Base-by-base conservation (phyloP, 768 basidiomycete species). In the Gloeopeniophorella convolvens region DNA sequence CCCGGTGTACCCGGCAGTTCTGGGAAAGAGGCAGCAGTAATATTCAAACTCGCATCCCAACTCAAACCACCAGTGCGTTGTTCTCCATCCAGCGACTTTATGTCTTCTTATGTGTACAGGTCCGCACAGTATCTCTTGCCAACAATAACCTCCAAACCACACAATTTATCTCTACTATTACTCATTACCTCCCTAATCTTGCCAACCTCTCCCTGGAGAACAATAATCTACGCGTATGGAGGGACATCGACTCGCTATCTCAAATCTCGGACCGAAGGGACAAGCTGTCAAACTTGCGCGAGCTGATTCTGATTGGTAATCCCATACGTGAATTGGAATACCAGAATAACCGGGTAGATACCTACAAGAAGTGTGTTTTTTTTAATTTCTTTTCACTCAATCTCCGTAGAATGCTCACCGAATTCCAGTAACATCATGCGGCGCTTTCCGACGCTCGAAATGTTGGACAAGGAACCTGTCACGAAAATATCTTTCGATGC, bases 1-100 rank as follows among this genome's bases (percentile, higher is more conserved):
- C 91, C 90, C 3, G 89, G 89, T 6, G 70, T 70, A 21, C 73
- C 76, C 26, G 79, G 83, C 9, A 80, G 85, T 27, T 72, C 77
- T 21, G 62, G 67, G 18, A 78, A 73, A 52, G 85, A 89, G 59
- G 82, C 85, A 0, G 78, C 84, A 5, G 91, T 94, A 9, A 82
- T 97, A 37, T 93, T 93, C 73, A 93, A 93, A 66, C 72, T 94
- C 10, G 89, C 92, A 1, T 74, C 78, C 16, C 76, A 84, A 58
- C 77, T 93, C 45, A 80, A 79, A 56, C 91, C 92, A 31, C 75
- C 80, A 48, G 89, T 89, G 59, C 47, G 72, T 60, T 6, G 20
- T 26, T 34, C 48, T 56, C 27, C 41, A 35, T 33, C 34, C 28
- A 40, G 37, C 18, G 51, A 3, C 10, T 20, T n/a, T 2, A 10